phyloP scores from a whole-genome alignment of 2,329 filamentous ascomycete genomes.

The Diplodia intermedia region DNA sequence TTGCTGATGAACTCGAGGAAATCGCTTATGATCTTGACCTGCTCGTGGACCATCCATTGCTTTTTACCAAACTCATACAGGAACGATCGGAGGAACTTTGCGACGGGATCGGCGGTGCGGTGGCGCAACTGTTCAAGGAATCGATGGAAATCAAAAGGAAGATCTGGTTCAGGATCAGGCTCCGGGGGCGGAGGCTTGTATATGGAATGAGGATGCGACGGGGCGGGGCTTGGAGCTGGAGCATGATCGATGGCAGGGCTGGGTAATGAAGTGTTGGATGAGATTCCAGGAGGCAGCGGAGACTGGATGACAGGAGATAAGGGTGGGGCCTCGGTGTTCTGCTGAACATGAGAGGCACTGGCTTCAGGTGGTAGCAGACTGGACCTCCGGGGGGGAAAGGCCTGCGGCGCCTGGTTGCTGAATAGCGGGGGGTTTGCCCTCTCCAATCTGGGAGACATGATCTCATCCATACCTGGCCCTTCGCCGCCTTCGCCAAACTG shows the following conservation, averaged over 20 bases:
- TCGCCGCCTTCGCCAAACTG: constrained; percentile 82
- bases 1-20: constrained; percentile 96
- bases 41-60: constrained; percentile 99
- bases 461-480: constrained; percentile 77
- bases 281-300: constrained; percentile 38
- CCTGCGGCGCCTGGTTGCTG: constrained; percentile 59
- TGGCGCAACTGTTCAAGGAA: constrained; percentile 96
- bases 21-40: constrained; percentile 98
- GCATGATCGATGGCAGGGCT: constrained; percentile 36
- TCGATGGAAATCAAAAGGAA: constrained; percentile 96
- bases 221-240: constrained; percentile 25
- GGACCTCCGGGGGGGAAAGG: constrained; percentile 82
- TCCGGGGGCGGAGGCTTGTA: constrained; percentile 64
- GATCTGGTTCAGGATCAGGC: constrained; percentile 72
- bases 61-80: constrained; percentile 93
- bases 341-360: constrained; percentile 47
- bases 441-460: constrained; percentile 89
- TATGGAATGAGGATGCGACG: constrained; percentile 48
- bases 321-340: constrained; percentile 34
- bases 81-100: constrained; percentile 93
- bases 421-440: constrained; percentile 82
- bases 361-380: constrained; percentile 68
- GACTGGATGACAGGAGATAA: constrained; percentile 11
- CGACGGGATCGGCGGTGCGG: constrained; percentile 96
- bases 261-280: constrained; percentile 35